phyloP scores from a whole-genome alignment of 495 filamentous ascomycete genomes.

The Neurospora hispaniola region DNA sequence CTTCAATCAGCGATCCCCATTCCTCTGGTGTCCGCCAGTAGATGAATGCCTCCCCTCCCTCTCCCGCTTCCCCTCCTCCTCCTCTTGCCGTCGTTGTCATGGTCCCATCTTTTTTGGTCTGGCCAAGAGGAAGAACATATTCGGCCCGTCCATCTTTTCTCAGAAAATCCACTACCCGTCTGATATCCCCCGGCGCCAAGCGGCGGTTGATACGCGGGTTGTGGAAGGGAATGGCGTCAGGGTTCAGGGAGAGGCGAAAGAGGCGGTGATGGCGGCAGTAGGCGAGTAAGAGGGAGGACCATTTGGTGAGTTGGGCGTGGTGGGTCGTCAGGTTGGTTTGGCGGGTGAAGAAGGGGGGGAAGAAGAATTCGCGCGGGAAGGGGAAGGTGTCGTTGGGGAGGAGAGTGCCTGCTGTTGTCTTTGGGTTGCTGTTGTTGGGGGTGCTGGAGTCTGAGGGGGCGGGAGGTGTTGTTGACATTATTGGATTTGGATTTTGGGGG shows the following conservation, averaged over 20 bases:
- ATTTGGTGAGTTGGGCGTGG: slow-evolving; percentile 67
- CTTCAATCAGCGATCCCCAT: slow-evolving; percentile 35
- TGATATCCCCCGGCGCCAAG: slow-evolving; percentile 50
- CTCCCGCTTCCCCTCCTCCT: slow-evolving; percentile 7
- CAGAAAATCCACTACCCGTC: slow-evolving; percentile 67
- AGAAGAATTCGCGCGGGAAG: slow-evolving; percentile 47
- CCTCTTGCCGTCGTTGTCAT: too few species aligned
- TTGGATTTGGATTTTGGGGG: not conserved
- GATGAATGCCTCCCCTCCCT: slow-evolving; percentile 24
- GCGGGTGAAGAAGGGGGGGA: slow-evolving; percentile 66
- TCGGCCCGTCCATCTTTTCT: slow-evolving; percentile 56
- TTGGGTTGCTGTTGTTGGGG: not conserved
- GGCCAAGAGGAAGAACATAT: slow-evolving; percentile 46
- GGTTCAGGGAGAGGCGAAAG: slow-evolving; percentile 57
- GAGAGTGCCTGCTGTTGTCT: not conserved
- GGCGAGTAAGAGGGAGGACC: slow-evolving; percentile 72
- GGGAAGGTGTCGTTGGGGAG: slow-evolving; percentile 18
- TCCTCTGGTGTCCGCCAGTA: slow-evolving; percentile 41
- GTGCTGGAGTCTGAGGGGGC: not conserved
- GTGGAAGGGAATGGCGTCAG: slow-evolving; percentile 46
- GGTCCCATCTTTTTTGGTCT: slow-evolving; percentile 41
- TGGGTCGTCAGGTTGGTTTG: slow-evolving; percentile 72
- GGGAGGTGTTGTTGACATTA: not conserved
- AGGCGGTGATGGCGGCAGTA: slow-evolving; percentile 71
- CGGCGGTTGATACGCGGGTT: slow-evolving; percentile 43